phyloP scores from a whole-genome alignment of 1,284 basidiomycete species.

The Tylopilus sp. region DNA sequence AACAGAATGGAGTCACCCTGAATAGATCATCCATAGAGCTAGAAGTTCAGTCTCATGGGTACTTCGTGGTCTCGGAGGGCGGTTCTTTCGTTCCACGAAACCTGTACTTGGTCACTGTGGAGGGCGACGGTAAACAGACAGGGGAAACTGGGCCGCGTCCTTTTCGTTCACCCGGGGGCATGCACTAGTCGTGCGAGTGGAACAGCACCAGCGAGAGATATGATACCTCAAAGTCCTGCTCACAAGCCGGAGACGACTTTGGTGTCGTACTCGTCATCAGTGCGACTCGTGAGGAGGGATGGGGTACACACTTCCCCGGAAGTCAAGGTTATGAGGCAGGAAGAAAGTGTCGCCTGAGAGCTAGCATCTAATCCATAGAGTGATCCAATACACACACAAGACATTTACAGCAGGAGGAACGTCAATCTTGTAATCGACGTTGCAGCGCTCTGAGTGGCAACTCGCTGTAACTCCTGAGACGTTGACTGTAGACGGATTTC shows the following conservation, averaged over 20 bases:
- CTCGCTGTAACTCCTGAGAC: constrained; percentile 65
- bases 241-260: constrained; percentile 54
- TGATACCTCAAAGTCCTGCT: constrained; percentile 46
- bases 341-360: constrained; percentile 88
- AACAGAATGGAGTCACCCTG: background rate
- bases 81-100: too few relatives aligned
- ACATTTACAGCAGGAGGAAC: constrained; percentile 83
- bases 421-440: constrained; percentile 96
- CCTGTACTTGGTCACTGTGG: too few relatives aligned
- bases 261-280: constrained; percentile 58
- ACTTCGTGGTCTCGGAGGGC: too few relatives aligned
- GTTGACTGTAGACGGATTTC: constrained; percentile 57
- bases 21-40: too few relatives aligned
- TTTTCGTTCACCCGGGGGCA: too few relatives aligned
- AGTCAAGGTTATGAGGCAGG: constrained; percentile 97
- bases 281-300: too few relatives aligned
- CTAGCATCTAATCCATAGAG: constrained; percentile 34
- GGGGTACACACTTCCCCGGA: constrained; percentile 96
- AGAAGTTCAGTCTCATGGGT: too few relatives aligned
- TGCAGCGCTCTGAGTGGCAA: constrained; percentile 90
- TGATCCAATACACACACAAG: background rate
- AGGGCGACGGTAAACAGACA: background rate
- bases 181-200: constrained; percentile 17
- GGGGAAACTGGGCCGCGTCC: constrained; percentile 13
- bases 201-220: constrained; percentile 23